These are phyloP conservation scores for Phytophthora citrophthora DNA, from an alignment of 352 stramenopile genomes.

Conservation along the genomic window DNA sequence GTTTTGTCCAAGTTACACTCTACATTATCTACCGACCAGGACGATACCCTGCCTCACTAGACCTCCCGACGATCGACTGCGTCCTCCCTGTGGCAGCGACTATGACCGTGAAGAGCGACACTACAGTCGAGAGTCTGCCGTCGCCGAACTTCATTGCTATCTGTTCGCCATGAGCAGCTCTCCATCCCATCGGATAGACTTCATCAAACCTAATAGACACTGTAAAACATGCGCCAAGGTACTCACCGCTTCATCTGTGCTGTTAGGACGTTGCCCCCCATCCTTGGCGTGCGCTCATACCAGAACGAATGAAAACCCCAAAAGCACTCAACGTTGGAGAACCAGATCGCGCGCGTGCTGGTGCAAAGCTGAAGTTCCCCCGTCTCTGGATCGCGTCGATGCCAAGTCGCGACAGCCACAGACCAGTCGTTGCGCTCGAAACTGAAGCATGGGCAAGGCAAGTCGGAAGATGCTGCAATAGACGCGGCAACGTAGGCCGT, in stretches of 20 bases:
- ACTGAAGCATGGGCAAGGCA: slow-evolving; percentile 24
- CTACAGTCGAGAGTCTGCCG: slow-evolving; percentile 15
- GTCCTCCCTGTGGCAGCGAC: slow-evolving; percentile 11
- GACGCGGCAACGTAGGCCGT: slow-evolving; percentile 19
- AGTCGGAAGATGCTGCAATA: slow-evolving; percentile 26
- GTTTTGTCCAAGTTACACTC: slow-evolving; percentile 27
- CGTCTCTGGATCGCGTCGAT: slow-evolving; percentile 1
- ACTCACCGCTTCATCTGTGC: background rate
- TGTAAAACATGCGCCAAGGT: background rate
- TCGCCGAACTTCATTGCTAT: slow-evolving; percentile 26
- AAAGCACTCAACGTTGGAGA: background rate
- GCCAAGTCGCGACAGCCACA: background rate
- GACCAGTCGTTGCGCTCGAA: slow-evolving; percentile 17
- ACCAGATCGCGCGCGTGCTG: background rate
- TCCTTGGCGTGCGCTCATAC: slow-evolving; percentile 17
- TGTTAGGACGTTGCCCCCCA: slow-evolving; percentile 14
- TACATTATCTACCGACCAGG: slow-evolving; percentile 33
- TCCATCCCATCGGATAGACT: background rate
- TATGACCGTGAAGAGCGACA: slow-evolving; percentile 21
- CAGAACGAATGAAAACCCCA: slow-evolving; percentile 6
- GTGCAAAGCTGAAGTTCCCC: slow-evolving; percentile 28
- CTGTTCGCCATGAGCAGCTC: slow-evolving; percentile 17
- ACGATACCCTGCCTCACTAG: slow-evolving; percentile 1
- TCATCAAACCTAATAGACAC: slow-evolving; percentile 2
- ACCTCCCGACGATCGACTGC: slow-evolving; percentile 8